Base-by-base conservation (phyloP, 2,329 filamentous ascomycete species). In the Aspergillus melleus region DNA sequence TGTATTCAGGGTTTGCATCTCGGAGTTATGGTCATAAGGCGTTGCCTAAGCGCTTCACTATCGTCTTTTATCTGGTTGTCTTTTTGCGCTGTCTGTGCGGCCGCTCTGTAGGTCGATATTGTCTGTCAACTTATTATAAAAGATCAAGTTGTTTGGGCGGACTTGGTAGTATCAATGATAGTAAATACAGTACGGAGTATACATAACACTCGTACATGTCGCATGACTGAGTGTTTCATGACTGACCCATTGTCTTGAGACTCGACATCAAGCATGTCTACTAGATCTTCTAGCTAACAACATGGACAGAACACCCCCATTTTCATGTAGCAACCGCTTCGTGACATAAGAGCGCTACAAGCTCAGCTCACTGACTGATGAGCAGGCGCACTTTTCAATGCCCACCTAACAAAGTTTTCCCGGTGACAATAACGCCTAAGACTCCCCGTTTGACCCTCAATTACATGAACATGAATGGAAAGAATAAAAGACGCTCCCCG, bases 381-480 rank as follows among this genome's bases (percentile, higher is more conserved):
- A 29, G 32, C 32, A 30, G 50, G 14, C n/a, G n/a, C 50, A 32
- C 20, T 29, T 39, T 47, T 47, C 44, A 24, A 54, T 14, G 29
- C n/a, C 51, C 39, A 24, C 39, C 49, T 44, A 49, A 52, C 49
- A 52, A 36, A 49, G 32, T 26, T 44, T 47, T 47, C 16, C 57
- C 52, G 24, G 32, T 49, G 30, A 55, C 39, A 55, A 55, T 24
- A 55, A 56, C 58, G 53, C 58, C 53, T 52, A n/a, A 47, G n/a
- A 55, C 36, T 20, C 32, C 54, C n/a, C n/a, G 19, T 55, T 49
- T 56, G 49, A 10, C 49, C 44, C 54, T 49, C 49, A 39, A 56
- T 42, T 52, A 50, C 53, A 57, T 29, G 16, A 22, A 56, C 9
- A 53, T 49, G 36, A 16, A 51, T 55, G 51, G 26, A 12, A 52